A percentile compares a stretch with the other conserved stretches of the same genome.
Evolutionary conservation across 2,329 filamentous ascomycete species (phyloP).

Genomic region (Cryphonectria radicalis): DNA sequence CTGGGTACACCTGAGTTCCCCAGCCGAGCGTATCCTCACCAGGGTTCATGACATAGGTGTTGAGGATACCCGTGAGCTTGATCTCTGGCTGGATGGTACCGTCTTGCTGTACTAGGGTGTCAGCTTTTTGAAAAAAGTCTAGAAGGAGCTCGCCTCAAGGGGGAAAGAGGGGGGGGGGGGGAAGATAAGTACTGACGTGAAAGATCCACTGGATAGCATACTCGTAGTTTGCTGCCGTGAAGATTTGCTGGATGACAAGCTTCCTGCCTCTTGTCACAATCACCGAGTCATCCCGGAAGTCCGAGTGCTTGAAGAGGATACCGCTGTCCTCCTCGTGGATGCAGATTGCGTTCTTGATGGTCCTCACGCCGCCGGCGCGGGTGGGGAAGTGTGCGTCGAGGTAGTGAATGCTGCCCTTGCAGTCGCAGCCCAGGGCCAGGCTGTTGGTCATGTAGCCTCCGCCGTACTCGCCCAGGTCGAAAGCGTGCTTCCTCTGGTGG

Average conservation of each 20-base stretch:
- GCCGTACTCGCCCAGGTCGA: slow-evolving; percentile 80
- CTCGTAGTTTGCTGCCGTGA: slow-evolving; percentile 96
- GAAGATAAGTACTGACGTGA: slow-evolving; percentile 50
- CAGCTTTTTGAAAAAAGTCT: neutral
- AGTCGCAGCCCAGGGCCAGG: slow-evolving; percentile 77
- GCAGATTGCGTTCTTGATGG: slow-evolving; percentile 92
- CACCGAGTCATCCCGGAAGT: slow-evolving; percentile 87
- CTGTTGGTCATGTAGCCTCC: slow-evolving; percentile 85
- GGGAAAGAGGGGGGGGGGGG: no score
- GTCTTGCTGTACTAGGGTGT: slow-evolving; percentile 61
- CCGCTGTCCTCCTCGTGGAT: slow-evolving; percentile 94
- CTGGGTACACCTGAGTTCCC: slow-evolving; percentile 90
- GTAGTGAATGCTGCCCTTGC: slow-evolving; percentile 90
- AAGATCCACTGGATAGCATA: slow-evolving; percentile 84
- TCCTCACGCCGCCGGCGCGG: slow-evolving; percentile 71
- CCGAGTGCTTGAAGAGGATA: slow-evolving; percentile 91
- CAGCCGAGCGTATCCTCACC: slow-evolving; percentile 83
- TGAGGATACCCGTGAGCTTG: slow-evolving; percentile 88
- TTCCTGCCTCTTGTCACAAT: slow-evolving; percentile 87
- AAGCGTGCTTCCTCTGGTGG: slow-evolving; percentile 81
- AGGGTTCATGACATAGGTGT: slow-evolving; percentile 82
- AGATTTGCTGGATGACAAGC: slow-evolving; percentile 86
- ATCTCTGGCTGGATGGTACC: slow-evolving; percentile 91
- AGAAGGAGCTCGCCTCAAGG: no score
- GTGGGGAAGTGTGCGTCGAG: slow-evolving; percentile 87